Conservation (phyloP, 257 asterid species). For the Solanum medicagineum region DNA sequence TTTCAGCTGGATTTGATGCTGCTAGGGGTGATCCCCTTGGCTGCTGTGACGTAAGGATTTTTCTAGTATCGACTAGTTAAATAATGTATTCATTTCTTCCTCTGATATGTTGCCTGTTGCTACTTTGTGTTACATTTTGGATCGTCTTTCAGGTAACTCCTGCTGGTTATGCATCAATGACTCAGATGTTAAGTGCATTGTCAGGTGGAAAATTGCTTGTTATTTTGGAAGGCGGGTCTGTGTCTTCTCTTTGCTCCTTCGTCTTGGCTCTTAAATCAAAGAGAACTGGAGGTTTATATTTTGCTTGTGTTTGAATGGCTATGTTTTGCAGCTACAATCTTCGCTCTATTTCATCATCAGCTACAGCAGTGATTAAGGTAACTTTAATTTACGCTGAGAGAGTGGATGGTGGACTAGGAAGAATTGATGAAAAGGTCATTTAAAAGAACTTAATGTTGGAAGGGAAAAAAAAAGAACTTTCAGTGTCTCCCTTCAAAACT, state of each 20-base stretch:
- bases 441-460: background rate
- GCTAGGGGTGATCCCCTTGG: conserved; percentile 99
- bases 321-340: conserved; percentile 68
- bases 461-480: background rate
- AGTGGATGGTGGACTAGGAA: background rate
- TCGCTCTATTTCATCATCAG: conserved; percentile 91
- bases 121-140: background rate
- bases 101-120: background rate
- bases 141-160: conserved; percentile 61
- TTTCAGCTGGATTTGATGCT: conserved; percentile 99
- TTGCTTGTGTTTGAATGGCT: background rate
- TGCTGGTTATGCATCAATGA: conserved; percentile 85
- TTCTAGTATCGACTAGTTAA: background rate
- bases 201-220: conserved; percentile 89
- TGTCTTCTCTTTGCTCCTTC: conserved; percentile 7
- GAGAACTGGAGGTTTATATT: background rate
- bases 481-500: background rate
- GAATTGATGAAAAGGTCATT: background rate
- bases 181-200: conserved; percentile 57
- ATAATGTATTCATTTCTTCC: background rate
- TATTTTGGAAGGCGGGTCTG: conserved; percentile 97
- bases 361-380: conserved; percentile 87
- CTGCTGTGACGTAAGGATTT: conserved; percentile 70
- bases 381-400: background rate
- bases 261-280: background rate